Evolutionary conservation across 495 filamentous ascomycete species (phyloP).

Genomic region (Penicillium maclennaniae): DNA sequence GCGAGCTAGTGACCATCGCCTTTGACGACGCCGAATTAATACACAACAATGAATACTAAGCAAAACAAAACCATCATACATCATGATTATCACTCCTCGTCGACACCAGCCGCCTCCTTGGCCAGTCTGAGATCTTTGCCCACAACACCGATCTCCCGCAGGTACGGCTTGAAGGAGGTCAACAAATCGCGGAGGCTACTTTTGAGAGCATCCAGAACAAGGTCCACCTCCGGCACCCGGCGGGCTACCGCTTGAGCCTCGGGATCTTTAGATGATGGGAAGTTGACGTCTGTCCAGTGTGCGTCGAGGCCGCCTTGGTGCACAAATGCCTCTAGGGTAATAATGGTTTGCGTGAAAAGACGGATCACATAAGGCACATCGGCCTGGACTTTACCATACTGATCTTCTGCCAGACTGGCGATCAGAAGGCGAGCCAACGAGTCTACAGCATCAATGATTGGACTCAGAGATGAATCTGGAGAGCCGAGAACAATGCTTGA

Average conservation of each 20-base stretch:
- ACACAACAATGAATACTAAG: constrained; percentile 10
- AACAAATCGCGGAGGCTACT: constrained; percentile 59
- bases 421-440: constrained; percentile 65
- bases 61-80: constrained; percentile 6
- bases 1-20: constrained; percentile 8
- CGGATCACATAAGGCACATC: constrained; percentile 70
- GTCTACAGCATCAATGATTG: constrained; percentile 67
- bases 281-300: constrained; percentile 81
- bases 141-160: constrained; percentile 59
- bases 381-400: constrained; percentile 78
- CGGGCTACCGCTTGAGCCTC: constrained; percentile 38
- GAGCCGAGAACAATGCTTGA: constrained; percentile 61
- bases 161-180: constrained; percentile 65
- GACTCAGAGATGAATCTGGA: constrained; percentile 59
- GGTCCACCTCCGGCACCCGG: constrained; percentile 55
- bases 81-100: constrained; percentile 23
- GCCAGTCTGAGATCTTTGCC: constrained; percentile 65
- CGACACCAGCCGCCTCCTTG: constrained; percentile 53
- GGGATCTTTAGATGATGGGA: constrained; percentile 40
- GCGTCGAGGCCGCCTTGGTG: constrained; percentile 46
- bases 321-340: constrained; percentile 65
- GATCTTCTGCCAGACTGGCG: constrained; percentile 75
- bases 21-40: constrained; percentile 4
- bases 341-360: constrained; percentile 62
- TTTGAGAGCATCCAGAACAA: constrained; percentile 56